These are phyloP conservation scores for Puccinia coronata DNA, from an alignment of 1,284 basidiomycete genomes.

Conservation along the genomic window DNA sequence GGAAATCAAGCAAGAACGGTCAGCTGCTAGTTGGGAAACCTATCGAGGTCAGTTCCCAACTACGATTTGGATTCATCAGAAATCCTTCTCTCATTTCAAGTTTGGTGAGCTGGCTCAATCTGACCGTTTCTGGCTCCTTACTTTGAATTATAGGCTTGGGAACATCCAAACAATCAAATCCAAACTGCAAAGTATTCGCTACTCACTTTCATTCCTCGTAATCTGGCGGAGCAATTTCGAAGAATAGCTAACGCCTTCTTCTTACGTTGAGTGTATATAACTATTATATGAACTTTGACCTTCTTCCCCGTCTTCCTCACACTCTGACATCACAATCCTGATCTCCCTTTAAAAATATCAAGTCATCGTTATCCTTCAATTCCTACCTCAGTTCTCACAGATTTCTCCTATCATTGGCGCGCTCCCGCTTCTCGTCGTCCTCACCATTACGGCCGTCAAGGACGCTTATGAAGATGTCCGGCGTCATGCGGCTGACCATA, in stretches of 20 bases:
- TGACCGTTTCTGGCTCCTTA: too few relatives aligned
- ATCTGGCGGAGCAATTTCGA: slow-evolving; percentile 84
- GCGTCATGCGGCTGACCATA: slow-evolving; percentile 88
- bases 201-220: slow-evolving; percentile 81
- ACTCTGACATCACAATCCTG: slow-evolving; percentile 16
- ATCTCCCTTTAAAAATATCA: too few relatives aligned
- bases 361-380: slow-evolving; percentile 85
- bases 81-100: too few relatives aligned
- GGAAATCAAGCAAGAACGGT: slow-evolving; percentile 53
- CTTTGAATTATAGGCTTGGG: slow-evolving; percentile 35
- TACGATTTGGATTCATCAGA: too few relatives aligned
- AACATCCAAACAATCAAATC: slow-evolving; percentile 78
- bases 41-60: too few relatives aligned
- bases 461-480: slow-evolving; percentile 98
- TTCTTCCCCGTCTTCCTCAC: too few relatives aligned
- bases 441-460: slow-evolving; percentile 84
- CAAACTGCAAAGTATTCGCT: slow-evolving; percentile 90
- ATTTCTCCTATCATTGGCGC: slow-evolving; percentile 89
- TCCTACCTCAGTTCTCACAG: slow-evolving; percentile 90
- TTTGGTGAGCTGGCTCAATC: too few relatives aligned
- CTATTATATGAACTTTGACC: too few relatives aligned
- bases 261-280: slow-evolving; percentile 54
- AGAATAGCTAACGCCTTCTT: slow-evolving; percentile 72
- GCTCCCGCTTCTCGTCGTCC: slow-evolving; percentile 82
- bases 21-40: slow-evolving; percentile 48